Base-by-base conservation (phyloP, 2,329 filamentous ascomycete species). In the Cytospora schulzeri region DNA sequence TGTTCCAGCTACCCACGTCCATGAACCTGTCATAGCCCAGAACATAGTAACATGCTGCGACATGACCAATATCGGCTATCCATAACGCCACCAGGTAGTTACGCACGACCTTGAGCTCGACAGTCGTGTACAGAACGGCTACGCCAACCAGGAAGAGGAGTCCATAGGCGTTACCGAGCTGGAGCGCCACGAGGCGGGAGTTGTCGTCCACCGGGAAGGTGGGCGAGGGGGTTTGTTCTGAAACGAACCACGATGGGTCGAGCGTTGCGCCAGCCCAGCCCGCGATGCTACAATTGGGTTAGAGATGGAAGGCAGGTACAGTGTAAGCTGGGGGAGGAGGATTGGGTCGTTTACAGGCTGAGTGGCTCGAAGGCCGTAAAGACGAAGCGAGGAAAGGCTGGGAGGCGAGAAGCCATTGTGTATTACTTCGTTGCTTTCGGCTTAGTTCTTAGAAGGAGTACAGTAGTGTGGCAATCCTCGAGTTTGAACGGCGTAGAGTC, bases 281-380 rank as follows among this genome's bases (percentile, higher is more conserved):
- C 19, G 79, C 83, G 55, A 90, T 73, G 31, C 88, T 91, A 31
- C 4, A 29, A 14, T 2, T 9, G 12, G 7, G 28, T 65, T 26
- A 65, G 54, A n/a, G n/a, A n/a, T n/a, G n/a, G 45, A 22, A 11
- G 45, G n/a, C n/a, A 14, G 9, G n/a, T 48, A 53, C 51, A 9
- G 4, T 29, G n/a, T 19, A 7, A 3, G 6, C 9, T 45, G 6
- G 14, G 68, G 41, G 53, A 64, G 28, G 68, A 68, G 59, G 24
- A 58, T 4, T 29, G 56, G 60, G 24, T 41, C 57, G 53, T 77
- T n/a, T 81, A 90, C 87, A 90, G 80, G 24, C 87, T 88, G 65
- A 91, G 78, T 35, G 89, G 89, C 75, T 92, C 89, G 51, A 91
- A 72, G 61, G 91, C 74, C 33, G 87, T 89, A 69, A 92, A 91